Evolutionary conservation across 352 stramenopile genomes (phyloP).

Genomic region (Blastocystis sp.): DNA sequence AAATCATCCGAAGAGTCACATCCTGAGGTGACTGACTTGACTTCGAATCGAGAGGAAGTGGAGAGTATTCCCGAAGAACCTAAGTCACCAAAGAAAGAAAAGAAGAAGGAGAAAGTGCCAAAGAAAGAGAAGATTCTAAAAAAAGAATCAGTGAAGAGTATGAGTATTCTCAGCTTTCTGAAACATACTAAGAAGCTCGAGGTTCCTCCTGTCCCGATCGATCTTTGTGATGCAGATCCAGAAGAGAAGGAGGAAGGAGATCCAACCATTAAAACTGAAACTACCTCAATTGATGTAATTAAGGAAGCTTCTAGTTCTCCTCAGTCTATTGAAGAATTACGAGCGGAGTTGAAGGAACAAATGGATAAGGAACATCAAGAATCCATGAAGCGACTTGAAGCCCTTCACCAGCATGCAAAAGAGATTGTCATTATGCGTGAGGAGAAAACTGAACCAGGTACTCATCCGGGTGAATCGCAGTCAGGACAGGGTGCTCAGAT

Average conservation of each 20-base stretch:
- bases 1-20: neutral
- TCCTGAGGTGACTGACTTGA: neutral
- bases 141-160: conserved; percentile 27
- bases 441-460: neutral
- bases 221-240: neutral
- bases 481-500: too few species aligned
- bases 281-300: neutral
- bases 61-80: neutral
- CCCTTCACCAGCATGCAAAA: neutral
- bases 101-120: conserved; percentile 27
- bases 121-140: conserved; percentile 36
- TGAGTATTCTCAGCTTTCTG: conserved; percentile 56
- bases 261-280: neutral
- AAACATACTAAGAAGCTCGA: conserved; percentile 41
- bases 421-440: neutral
- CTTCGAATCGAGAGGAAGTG: neutral
- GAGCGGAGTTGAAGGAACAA: neutral
- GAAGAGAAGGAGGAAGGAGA: neutral
- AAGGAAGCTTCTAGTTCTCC: neutral
- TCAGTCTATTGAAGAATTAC: neutral
- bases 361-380: neutral
- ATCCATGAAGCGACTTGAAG: neutral
- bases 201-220: neutral
- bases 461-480: too few species aligned
- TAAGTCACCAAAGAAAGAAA: neutral